phyloP scores from a whole-genome alignment of 371 early-diverging fungal species.

The Choanephora cucurbitarum region DNA sequence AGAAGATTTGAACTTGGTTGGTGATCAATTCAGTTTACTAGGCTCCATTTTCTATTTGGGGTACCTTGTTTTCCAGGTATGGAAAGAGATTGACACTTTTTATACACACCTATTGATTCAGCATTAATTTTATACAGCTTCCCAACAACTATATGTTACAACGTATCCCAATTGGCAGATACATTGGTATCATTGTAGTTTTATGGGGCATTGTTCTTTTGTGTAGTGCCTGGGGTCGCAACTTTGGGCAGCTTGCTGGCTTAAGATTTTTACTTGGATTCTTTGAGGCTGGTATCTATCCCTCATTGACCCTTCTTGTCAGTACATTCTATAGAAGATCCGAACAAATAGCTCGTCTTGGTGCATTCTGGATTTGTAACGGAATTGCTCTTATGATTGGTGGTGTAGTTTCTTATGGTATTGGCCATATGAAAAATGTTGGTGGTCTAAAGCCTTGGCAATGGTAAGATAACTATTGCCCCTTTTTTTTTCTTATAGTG shows the following conservation, averaged over 20 bases:
- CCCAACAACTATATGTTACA: conserved; percentile 45
- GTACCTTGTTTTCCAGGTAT: conserved; percentile 41
- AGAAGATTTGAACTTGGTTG: conserved; percentile 13
- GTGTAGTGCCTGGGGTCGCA: conserved; percentile 26
- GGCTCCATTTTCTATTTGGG: conserved; percentile 33
- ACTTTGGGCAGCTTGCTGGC: conserved; percentile 34
- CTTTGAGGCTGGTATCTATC: conserved; percentile 35
- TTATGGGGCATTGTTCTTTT: conserved; percentile 32
- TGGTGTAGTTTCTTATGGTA: conserved; percentile 32
- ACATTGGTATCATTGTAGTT: conserved; percentile 34
- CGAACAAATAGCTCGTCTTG: conserved; percentile 33
- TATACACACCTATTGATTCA: neutral
- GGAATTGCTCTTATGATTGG: conserved; percentile 27
- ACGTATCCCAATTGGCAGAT: conserved; percentile 30
- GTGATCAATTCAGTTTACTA: conserved; percentile 22
- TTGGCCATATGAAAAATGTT: conserved; percentile 27
- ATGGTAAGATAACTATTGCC: conserved; percentile 22
- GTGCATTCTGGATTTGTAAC: conserved; percentile 35
- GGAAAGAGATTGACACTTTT: neutral
- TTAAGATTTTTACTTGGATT: conserved; percentile 33
- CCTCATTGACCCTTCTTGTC: conserved; percentile 32
- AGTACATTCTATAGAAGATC: conserved; percentile 37
- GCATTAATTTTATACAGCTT: conserved; percentile 18
- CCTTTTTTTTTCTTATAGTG: neutral
- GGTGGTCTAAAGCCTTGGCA: conserved; percentile 37